A percentile compares a stretch with the other conserved stretches of the same genome.
Evolutionary conservation across 2,329 filamentous ascomycete genomes (phyloP).

Genomic region (Claviceps sp.): DNA sequence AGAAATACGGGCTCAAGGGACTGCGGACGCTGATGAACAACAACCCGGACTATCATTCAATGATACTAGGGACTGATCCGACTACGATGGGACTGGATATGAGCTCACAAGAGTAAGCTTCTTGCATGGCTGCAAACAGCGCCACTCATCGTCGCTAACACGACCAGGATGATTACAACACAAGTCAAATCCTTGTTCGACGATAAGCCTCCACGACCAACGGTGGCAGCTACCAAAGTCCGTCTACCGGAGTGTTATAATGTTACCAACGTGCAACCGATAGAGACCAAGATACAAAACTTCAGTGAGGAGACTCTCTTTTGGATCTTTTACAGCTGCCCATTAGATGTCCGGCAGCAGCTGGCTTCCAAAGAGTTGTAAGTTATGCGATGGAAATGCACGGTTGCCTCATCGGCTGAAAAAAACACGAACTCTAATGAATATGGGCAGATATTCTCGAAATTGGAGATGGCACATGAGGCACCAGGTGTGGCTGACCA

Average conservation of each 20-base stretch:
- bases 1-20: constrained; percentile 54
- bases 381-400: constrained; percentile 13
- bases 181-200: constrained; percentile 51
- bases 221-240: constrained; percentile 36
- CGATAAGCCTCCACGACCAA: constrained; percentile 43
- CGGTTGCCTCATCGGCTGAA: not conserved
- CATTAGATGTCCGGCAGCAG: constrained; percentile 48
- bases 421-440: not conserved
- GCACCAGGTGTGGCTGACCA: constrained; percentile 52
- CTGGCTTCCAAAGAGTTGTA: constrained; percentile 51
- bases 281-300: constrained; percentile 51
- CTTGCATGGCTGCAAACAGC: not conserved
- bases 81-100: constrained; percentile 44
- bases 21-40: constrained; percentile 50
- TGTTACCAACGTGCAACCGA: constrained; percentile 51
- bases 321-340: constrained; percentile 57
- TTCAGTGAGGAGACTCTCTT: constrained; percentile 58
- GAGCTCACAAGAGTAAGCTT: constrained; percentile 40
- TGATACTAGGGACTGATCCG: constrained; percentile 47
- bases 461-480: constrained; percentile 61
- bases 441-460: constrained; percentile 37
- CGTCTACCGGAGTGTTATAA: constrained; percentile 52
- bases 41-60: constrained; percentile 47
- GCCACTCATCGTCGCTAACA: constrained; percentile 8
- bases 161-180: constrained; percentile 37